phyloP scores from a whole-genome alignment of 1,284 basidiomycete genomes.

The Phylloporus sp. region DNA sequence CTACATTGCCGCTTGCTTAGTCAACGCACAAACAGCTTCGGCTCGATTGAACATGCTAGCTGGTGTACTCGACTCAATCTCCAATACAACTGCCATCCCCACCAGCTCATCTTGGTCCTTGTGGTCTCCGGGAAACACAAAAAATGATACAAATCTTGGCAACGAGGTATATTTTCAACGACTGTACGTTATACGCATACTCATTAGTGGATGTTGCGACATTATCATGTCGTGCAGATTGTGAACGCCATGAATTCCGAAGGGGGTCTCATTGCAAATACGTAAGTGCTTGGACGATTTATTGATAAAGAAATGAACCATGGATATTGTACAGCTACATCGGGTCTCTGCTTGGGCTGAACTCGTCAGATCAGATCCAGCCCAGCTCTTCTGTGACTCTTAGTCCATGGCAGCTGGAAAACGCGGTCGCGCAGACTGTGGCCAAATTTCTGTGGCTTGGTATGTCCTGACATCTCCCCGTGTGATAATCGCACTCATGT shows the following conservation, averaged over 20 bases:
- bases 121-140: conserved; percentile 4
- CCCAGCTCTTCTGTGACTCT: background rate
- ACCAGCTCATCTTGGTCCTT: background rate
- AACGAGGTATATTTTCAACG: background rate
- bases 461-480: background rate
- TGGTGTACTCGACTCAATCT: too few relatives aligned
- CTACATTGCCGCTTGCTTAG: background rate
- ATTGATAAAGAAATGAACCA: background rate
- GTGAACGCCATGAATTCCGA: background rate
- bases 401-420: background rate
- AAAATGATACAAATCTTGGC: conserved; percentile 3
- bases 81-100: too few relatives aligned
- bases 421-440: background rate
- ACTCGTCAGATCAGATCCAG: background rate
- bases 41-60: background rate
- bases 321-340: background rate
- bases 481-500: background rate
- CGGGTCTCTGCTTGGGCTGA: background rate
- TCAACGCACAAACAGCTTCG: background rate
- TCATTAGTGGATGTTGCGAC: background rate
- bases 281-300: background rate
- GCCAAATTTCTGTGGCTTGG: background rate
- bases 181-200: background rate
- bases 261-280: background rate
- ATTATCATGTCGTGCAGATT: background rate